phyloP scores from a whole-genome alignment of 129 eudicot species.

The Chrysanthemum makinoi region DNA sequence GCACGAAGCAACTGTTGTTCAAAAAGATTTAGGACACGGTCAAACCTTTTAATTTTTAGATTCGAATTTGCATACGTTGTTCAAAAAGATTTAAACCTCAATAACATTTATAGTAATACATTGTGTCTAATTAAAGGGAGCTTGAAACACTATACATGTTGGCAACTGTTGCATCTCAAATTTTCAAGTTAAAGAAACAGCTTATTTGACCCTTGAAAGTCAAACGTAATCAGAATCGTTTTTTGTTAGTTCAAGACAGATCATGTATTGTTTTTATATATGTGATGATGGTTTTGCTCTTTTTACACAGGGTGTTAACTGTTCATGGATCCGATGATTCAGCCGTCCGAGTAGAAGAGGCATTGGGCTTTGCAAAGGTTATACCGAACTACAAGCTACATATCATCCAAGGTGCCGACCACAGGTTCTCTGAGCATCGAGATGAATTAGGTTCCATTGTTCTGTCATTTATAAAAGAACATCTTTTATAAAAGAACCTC shows the following conservation, averaged over 20 bases:
- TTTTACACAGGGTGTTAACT: conserved; percentile 37
- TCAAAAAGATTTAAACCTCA: too few relatives aligned
- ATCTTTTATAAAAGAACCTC: too few relatives aligned
- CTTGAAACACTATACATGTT: neutral
- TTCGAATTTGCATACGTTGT: too few relatives aligned
- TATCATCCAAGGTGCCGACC: too few relatives aligned
- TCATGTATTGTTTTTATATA: conserved; percentile 49
- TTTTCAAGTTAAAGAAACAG: neutral
- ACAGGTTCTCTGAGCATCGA: too few relatives aligned
- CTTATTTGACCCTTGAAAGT: conserved; percentile 14
- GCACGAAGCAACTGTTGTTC: conserved; percentile 62
- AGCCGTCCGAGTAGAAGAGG: conserved; percentile 68
- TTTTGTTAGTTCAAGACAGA: conserved; percentile 39
- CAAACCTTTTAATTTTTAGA: too few relatives aligned
- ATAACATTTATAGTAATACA: neutral
- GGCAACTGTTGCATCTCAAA: too few relatives aligned
- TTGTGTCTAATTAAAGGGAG: neutral
- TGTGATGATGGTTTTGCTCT: too few relatives aligned
- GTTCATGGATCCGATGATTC: neutral
- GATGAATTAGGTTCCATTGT: too few relatives aligned
- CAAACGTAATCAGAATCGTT: neutral
- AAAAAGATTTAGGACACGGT: conserved; percentile 35
- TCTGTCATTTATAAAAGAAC: too few relatives aligned
- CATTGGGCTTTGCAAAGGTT: conserved; percentile 56
- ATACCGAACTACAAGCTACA: conserved; percentile 73